Base-by-base conservation (phyloP, 805 yeast genomes). In the Teunomyces pallodes region DNA sequence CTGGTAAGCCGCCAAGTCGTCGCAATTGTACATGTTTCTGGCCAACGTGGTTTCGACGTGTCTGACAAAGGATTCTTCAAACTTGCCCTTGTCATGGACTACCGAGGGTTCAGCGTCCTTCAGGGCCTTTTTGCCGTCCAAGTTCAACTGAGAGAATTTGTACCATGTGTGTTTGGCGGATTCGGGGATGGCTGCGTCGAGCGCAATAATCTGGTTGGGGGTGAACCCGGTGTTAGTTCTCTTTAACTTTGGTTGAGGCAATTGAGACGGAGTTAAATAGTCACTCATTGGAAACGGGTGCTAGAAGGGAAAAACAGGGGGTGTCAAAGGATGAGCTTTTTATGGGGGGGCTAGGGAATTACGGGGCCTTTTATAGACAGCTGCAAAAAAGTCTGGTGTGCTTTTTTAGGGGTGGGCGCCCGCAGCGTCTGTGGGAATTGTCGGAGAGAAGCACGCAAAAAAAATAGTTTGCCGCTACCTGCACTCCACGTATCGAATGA, bases 31-130 rank as follows among this genome's bases (percentile, higher is more conserved):
- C 74, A 90, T 73, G 30, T 92, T 88, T 59, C 97, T 79, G n/a
- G 96, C 97, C 63, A 90, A 74, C 1, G 91, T 81, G 36, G 96
- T 87, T 67, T 90, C 97, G 36, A 91, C 96, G 66, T 91, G 96
- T 55, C 82, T 80, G 44, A 90, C 86, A 63, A 90, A 87, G 49
- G 77, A 76, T 35, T 72, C 60, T 64, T 90, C 86, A 58, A 90
- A 86, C 27, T 75, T 81, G 7, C 78, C 85, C 42, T 72, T 74
- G 45, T 76, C 67, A 40, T 58, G 45, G 28, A 54, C 54, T 8
- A 53, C 55, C n/a, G 54, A 45, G 14, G 46, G 46, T 5, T 16
- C 36, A 8, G 47, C 40, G 12, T 57, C 52, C 51, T 80, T 74
- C 55, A 78, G 81, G 54, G 70, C 66, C 31, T 45, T 47, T 36